Base-by-base conservation (phyloP, 495 filamentous ascomycete genomes). In the Hypoxylon cercidicola region DNA sequence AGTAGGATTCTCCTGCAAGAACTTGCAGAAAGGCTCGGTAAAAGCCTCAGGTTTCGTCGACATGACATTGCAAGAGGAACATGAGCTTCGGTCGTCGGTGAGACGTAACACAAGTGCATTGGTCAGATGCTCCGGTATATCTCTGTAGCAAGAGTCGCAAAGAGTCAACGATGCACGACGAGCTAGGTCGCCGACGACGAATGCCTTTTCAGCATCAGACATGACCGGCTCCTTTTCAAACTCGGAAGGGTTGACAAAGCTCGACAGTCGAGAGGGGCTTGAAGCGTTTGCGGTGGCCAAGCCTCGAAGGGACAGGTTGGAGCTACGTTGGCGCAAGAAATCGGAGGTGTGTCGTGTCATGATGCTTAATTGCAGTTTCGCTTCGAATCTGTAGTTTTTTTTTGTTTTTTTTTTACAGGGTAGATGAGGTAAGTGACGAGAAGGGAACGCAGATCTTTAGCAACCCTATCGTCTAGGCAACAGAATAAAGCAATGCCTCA, bases 1-100 rank as follows among this genome's bases (percentile, higher is more conserved):
- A 7, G 95, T 99, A 0, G 95, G 94, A 73, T 97, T 96, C 23
- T 88, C 78, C 60, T 88, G 90, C 80, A 97, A 87, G 72, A 97
- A 99, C 21, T 91, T 86, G 71, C 88, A 85, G 79, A 96, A 99
- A 0, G 93, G 91, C 73, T 92, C 82, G 3, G 91, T 87, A 74
- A 93, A 96, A 43, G 82, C 85, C 64, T 87, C 85, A 15, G 84
- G 82, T 25, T 71, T 75, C 25, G 75, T 49, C n/a, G 71, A 72
- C 63, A 74, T 74, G n/a, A 79, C 66, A 8, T 64, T 54, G 47
- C 74, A 71, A 11, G 35, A 54, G 18, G 35, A 48, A 34, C 72
- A 74, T 4, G 56, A 49, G 30, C 28, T 47, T 32, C 56, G 44
- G 25, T 67, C 47, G 43, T 53, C 39, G 11, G 49, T 39, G 18